Conservation (phyloP, 2,329 filamentous ascomycete genomes). For the Neospermospora avenae region DNA sequence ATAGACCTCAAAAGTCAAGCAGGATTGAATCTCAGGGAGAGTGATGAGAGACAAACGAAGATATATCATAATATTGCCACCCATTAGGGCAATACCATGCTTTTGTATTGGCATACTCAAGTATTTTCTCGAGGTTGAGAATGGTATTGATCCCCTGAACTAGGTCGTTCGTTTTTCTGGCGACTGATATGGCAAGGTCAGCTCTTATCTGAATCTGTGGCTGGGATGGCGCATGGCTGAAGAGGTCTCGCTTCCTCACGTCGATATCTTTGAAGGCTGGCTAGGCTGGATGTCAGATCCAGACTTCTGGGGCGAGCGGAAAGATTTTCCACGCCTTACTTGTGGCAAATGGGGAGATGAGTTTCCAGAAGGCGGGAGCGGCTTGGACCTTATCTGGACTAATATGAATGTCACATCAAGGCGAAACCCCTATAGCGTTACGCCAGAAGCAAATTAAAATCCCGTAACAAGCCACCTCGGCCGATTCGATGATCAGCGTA, state of each 20-base stretch:
- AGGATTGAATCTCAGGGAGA: constrained; percentile 21
- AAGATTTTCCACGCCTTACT: not conserved
- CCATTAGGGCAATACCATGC: not conserved
- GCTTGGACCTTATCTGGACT: not conserved
- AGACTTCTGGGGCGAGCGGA: not conserved
- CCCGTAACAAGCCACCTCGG: not conserved
- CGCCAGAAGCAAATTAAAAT: no score
- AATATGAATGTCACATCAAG: not conserved
- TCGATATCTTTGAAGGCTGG: not conserved
- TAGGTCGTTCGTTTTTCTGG: not conserved
- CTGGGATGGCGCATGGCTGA: not conserved
- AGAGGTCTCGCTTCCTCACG: not conserved
- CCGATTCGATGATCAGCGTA: not conserved
- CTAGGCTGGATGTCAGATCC: not conserved
- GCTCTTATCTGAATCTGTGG: not conserved
- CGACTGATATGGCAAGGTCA: not conserved
- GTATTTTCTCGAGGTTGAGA: not conserved
- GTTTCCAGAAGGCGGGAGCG: constrained; percentile 2
- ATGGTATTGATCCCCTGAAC: not conserved
- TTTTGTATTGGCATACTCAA: not conserved
- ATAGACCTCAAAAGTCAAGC: constrained; percentile 20
- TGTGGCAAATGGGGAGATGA: constrained; percentile 1
- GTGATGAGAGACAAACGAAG: constrained; percentile 10
- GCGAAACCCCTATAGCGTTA: no score
- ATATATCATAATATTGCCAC: not conserved